Percentiles rank a stretch among this genome's conserved stretches.
Conservation (phyloP, 768 basidiomycete genomes). For the Boletellus ananiceps region DNA sequence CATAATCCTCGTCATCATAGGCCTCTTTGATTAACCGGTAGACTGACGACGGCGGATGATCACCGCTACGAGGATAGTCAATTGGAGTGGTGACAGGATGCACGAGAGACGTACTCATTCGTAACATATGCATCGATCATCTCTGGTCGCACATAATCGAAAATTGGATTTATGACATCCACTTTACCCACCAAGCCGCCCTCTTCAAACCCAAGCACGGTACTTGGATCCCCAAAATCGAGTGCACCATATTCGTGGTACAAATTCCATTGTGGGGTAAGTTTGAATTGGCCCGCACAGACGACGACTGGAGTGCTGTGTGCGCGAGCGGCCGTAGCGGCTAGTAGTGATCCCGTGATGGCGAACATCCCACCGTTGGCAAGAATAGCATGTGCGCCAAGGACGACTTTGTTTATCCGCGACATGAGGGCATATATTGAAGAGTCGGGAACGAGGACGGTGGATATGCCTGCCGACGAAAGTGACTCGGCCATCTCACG, state of each 20-base stretch:
- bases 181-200: constrained; percentile 79
- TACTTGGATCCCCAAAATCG: constrained; percentile 71
- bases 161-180: constrained; percentile 93
- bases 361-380: constrained; percentile 97
- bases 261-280: constrained; percentile 87
- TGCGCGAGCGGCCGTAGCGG: constrained; percentile 80
- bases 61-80: constrained; percentile 56
- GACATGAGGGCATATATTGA: constrained; percentile 96
- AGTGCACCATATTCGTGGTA: constrained; percentile 83
- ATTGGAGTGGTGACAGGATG: constrained; percentile 1
- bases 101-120: constrained; percentile 73
- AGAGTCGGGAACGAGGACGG: constrained; percentile 95
- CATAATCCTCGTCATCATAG: constrained; percentile 92
- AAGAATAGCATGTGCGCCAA: constrained; percentile 93
- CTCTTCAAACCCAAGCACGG: constrained; percentile 69
- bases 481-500: constrained; percentile 80
- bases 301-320: constrained; percentile 92
- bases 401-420: constrained; percentile 91
- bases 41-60: constrained; percentile 93
- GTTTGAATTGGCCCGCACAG: constrained; percentile 93
- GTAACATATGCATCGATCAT: constrained; percentile 92
- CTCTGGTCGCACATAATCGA: constrained; percentile 92
- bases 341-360: constrained; percentile 77
- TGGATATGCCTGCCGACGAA: constrained; percentile 76
- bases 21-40: constrained; percentile 90